These are phyloP conservation scores for Passalora sequoiae DNA, from an alignment of 2,329 filamentous ascomycete genomes.

Conservation along the genomic window DNA sequence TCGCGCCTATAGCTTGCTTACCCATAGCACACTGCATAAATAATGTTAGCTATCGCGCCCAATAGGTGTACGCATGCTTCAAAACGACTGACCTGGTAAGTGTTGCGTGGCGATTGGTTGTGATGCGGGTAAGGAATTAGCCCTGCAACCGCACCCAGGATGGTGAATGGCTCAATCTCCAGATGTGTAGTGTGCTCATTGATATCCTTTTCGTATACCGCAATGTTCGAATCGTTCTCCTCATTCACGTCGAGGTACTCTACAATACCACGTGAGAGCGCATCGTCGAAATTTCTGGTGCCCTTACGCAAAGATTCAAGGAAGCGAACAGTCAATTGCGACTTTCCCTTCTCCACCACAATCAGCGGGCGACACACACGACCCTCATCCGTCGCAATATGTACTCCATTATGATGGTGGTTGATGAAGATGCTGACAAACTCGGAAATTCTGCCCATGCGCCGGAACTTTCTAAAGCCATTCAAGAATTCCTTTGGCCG, in stretches of 20 bases:
- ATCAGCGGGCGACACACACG: slow-evolving; percentile 94
- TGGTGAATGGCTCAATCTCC: slow-evolving; percentile 96
- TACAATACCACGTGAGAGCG: slow-evolving; percentile 79
- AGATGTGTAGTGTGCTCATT: slow-evolving; percentile 81
- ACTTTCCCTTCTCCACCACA: slow-evolving; percentile 81
- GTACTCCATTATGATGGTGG: slow-evolving; percentile 21
- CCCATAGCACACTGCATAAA: slow-evolving; percentile 99
- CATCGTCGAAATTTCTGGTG: slow-evolving; percentile 87
- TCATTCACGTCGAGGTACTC: slow-evolving; percentile 98
- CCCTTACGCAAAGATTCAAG: slow-evolving; percentile 77
- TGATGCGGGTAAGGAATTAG: slow-evolving; percentile 97
- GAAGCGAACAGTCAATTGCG: slow-evolving; percentile 73
- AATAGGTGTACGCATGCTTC: too few species aligned
- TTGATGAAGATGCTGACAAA: slow-evolving; percentile 60
- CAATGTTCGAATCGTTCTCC: slow-evolving; percentile 92
- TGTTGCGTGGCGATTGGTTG: slow-evolving; percentile 97
- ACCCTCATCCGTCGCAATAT: slow-evolving; percentile 90
- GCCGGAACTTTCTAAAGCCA: slow-evolving; percentile 77
- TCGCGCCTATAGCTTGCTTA: slow-evolving; percentile 98
- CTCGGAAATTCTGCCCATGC: slow-evolving; percentile 86
- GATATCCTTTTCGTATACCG: slow-evolving; percentile 81
- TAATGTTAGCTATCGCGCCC: too few species aligned
- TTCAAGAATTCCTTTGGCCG: slow-evolving; percentile 81
- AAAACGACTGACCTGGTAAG: too few species aligned
- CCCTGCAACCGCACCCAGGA: slow-evolving; percentile 90